Percentiles rank a stretch among this genome's conserved stretches.
phyloP scores from a whole-genome alignment of 768 basidiomycete species.

The Pilatotrama ljubarskyi region DNA sequence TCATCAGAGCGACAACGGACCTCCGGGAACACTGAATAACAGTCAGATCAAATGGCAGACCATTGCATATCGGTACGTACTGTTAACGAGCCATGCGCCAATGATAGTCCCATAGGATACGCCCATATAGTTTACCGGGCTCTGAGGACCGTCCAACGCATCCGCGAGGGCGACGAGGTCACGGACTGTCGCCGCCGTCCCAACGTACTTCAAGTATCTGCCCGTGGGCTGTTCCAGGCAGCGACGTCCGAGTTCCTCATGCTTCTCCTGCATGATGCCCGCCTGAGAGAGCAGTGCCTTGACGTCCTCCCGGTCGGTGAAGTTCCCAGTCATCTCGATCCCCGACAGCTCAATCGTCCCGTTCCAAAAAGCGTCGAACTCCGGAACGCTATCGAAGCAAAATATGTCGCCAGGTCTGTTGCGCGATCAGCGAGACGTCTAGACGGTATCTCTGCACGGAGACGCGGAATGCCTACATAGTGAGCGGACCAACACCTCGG shows the following conservation, averaged over 20 bases:
- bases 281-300: constrained; percentile 2
- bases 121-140: constrained; percentile 7
- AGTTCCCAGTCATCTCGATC: constrained; percentile 8
- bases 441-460: no score
- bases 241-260: background rate
- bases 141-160: constrained; percentile 4
- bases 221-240: background rate
- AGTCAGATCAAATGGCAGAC: no score
- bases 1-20: background rate
- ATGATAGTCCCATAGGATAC: constrained; percentile 10
- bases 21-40: constrained; percentile 12
- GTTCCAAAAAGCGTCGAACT: constrained; percentile 5
- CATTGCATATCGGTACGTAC: background rate
- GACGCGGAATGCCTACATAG: background rate
- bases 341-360: constrained; percentile 1
- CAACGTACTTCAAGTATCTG: constrained; percentile 5
- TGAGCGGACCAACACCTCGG: constrained; percentile 8
- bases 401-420: constrained; percentile 9
- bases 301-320: constrained; percentile 3
- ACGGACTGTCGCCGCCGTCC: constrained; percentile 8
- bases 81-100: constrained; percentile 8
- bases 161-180: constrained; percentile 13
- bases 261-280: constrained; percentile 6
- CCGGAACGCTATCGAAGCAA: constrained; percentile 10
- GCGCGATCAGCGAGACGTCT: background rate